A percentile compares a stretch with the other conserved stretches of the same genome.
These are phyloP conservation scores for Citrus maxima DNA, from an alignment of 345 rosid genomes.

Conservation along the genomic window DNA sequence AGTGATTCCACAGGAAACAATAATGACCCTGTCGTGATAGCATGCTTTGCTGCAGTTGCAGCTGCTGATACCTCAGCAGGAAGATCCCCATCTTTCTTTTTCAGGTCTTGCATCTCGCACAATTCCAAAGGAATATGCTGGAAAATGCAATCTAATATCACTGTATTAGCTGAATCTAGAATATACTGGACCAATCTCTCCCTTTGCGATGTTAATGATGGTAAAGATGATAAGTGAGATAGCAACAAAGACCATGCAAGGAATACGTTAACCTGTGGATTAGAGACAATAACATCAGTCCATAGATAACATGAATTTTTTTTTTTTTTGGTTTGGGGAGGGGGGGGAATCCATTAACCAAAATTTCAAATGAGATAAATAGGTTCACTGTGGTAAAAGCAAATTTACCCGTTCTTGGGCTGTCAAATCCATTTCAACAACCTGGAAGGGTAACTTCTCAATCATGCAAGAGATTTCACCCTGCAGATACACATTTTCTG, in stretches of 20 bases:
- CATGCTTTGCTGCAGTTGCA: slow-evolving; percentile 63
- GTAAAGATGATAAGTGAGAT: slow-evolving; percentile 67
- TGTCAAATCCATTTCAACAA: slow-evolving; percentile 69
- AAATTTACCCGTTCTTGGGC: slow-evolving; percentile 69
- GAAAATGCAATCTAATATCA: slow-evolving; percentile 81
- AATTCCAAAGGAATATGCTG: slow-evolving; percentile 81
- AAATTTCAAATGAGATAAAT: not conserved
- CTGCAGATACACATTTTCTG: slow-evolving; percentile 52
- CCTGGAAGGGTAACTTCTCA: slow-evolving; percentile 58
- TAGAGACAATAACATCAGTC: slow-evolving; percentile 9
- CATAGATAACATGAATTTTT: not conserved
- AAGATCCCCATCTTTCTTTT: slow-evolving; percentile 69
- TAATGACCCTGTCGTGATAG: slow-evolving; percentile 64
- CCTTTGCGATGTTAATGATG: slow-evolving; percentile 58
- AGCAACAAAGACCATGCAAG: slow-evolving; percentile 88
- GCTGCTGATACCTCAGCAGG: slow-evolving; percentile 55
- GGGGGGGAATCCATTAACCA: not conserved
- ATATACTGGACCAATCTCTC: slow-evolving; percentile 78
- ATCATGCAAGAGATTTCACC: slow-evolving; percentile 68
- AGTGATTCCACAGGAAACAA: slow-evolving; percentile 69
- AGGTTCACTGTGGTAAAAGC: slow-evolving; percentile 6
- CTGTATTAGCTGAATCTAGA: slow-evolving; percentile 56
- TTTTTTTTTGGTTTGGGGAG: not conserved
- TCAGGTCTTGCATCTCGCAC: slow-evolving; percentile 49
- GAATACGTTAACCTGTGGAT: slow-evolving; percentile 67